Evolutionary conservation across 2,329 filamentous ascomycete species (phyloP).

Genomic region (Botryotinia narcissicola): DNA sequence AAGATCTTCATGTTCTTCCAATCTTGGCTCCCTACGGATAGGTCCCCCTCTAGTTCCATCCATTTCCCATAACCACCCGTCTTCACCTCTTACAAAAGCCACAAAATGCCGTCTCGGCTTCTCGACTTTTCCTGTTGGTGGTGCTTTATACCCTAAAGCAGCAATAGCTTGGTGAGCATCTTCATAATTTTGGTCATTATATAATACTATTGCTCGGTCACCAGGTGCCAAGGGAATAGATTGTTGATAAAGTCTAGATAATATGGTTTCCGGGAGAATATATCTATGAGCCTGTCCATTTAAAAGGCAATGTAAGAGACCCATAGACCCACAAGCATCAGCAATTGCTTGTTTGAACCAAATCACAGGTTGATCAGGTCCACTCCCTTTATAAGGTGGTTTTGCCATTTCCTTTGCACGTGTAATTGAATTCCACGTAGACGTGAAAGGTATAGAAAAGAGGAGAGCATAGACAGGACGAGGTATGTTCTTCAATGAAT

Average conservation of each 20-base stretch:
- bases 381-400: slow-evolving; percentile 65
- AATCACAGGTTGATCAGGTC: slow-evolving; percentile 69
- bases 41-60: slow-evolving; percentile 68
- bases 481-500: slow-evolving; percentile 81
- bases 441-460: slow-evolving; percentile 84
- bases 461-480: slow-evolving; percentile 85
- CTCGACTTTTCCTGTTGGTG: slow-evolving; percentile 61
- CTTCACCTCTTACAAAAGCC: slow-evolving; percentile 78
- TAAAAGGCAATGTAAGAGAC: slow-evolving; percentile 73
- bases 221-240: slow-evolving; percentile 68
- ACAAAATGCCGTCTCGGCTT: slow-evolving; percentile 94
- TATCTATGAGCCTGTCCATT: slow-evolving; percentile 74
- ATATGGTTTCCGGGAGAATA: slow-evolving; percentile 55
- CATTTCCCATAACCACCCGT: slow-evolving; percentile 68
- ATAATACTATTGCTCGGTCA: slow-evolving; percentile 70
- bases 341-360: slow-evolving; percentile 97
- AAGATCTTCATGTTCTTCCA: slow-evolving; percentile 65
- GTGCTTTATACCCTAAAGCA: slow-evolving; percentile 69
- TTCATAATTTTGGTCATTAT: slow-evolving; percentile 73
- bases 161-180: slow-evolving; percentile 77
- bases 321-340: slow-evolving; percentile 91
- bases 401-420: slow-evolving; percentile 66
- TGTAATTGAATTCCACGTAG: slow-evolving; percentile 75
- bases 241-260: slow-evolving; percentile 48
- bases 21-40: slow-evolving; percentile 50